Conservation (phyloP, 2,329 filamentous ascomycete species). For the Sporothrix pseudoabietina region DNA sequence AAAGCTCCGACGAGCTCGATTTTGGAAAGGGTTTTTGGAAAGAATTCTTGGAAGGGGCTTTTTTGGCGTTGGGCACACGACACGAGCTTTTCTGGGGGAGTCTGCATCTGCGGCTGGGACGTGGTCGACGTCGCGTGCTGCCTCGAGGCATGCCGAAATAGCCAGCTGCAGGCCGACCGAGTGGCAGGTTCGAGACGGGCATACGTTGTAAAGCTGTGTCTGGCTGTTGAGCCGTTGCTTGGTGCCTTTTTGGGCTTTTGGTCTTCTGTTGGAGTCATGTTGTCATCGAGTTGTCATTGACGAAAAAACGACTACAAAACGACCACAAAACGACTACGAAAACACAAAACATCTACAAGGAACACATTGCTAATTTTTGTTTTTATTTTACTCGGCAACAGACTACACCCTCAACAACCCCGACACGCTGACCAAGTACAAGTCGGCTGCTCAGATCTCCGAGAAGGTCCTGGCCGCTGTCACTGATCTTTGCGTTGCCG, state of each 20-base stretch:
- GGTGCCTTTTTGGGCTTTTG: not conserved
- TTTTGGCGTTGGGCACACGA: slow-evolving; percentile 2
- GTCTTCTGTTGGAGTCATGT: not conserved
- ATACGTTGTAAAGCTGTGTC: not conserved
- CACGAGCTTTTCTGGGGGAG: not conserved
- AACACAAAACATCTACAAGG: not conserved
- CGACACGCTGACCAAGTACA: slow-evolving; percentile 98
- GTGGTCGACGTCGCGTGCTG: slow-evolving; percentile 19
- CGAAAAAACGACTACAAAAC: not conserved
- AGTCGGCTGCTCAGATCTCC: slow-evolving; percentile 91
- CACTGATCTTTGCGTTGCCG: slow-evolving; percentile 70
- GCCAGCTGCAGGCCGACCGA: slow-evolving; percentile 14
- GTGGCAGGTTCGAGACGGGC: not conserved
- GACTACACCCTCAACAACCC: slow-evolving; percentile 90
- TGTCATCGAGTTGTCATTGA: not conserved
- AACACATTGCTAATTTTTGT: not conserved
- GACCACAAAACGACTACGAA: not conserved
- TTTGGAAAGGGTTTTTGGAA: not conserved
- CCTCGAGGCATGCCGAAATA: not conserved
- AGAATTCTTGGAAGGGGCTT: too few species aligned
- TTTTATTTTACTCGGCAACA: slow-evolving; percentile 43
- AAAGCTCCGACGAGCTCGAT: not conserved
- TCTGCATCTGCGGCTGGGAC: not conserved
- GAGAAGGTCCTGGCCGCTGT: slow-evolving; percentile 94
- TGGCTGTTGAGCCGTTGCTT: not conserved